phyloP scores from a whole-genome alignment of 257 asterid species.

The Pogostemon cablin region DNA sequence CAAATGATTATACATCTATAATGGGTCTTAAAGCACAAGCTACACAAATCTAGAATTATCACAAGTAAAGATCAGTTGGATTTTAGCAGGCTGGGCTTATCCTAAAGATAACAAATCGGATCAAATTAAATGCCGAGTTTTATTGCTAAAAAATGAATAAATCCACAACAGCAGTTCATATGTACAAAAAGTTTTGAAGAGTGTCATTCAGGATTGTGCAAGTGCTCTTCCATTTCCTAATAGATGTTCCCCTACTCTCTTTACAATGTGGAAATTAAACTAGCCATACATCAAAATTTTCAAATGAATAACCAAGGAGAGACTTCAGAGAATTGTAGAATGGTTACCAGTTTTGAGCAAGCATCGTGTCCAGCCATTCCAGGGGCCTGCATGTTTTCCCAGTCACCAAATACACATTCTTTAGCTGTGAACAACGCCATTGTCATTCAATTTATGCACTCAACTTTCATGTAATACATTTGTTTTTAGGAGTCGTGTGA shows the following conservation, averaged over 20 bases:
- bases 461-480: background rate
- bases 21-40: background rate
- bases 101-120: background rate
- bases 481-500: background rate
- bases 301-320: background rate
- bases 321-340: background rate
- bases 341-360: conserved; percentile 17
- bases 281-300: conserved; percentile 2
- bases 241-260: conserved; percentile 6
- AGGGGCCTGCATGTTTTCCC: conserved; percentile 13
- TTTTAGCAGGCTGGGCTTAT: background rate
- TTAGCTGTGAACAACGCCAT: background rate
- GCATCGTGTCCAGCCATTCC: conserved; percentile 22
- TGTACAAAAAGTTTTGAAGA: conserved; percentile 19
- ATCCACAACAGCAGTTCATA: background rate
- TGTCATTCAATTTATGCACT: background rate
- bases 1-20: too few species aligned
- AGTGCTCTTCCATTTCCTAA: conserved; percentile 4
- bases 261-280: conserved; percentile 7
- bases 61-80: background rate
- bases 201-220: background rate
- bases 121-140: background rate
- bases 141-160: background rate
- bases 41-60: background rate
- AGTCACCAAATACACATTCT: background rate